These are phyloP conservation scores for Casaregolazyma suthepensis DNA, from an alignment of 1,139 yeast species.

Conservation along the genomic window DNA sequence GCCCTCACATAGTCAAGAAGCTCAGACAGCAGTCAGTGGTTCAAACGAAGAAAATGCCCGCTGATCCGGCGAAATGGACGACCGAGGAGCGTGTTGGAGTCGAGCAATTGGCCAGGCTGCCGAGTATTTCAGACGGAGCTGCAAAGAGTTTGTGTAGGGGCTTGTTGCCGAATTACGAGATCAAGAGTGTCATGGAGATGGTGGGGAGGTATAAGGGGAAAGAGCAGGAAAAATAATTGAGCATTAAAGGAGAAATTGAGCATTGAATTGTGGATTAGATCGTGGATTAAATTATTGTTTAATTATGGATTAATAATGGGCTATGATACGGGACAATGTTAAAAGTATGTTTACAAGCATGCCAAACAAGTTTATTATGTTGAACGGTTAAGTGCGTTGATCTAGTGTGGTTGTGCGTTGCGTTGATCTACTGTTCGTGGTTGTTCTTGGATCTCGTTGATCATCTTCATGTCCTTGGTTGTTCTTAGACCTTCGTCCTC, in stretches of 20 bases:
- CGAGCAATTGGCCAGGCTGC: slow-evolving; percentile 4
- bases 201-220: slow-evolving; percentile 1
- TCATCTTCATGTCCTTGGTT: no score
- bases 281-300: no score
- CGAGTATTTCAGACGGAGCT: background rate
- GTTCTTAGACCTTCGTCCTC: no score
- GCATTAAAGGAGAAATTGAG: no score
- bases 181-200: slow-evolving; percentile 2
- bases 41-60: background rate
- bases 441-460: no score
- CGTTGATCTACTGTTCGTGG: no score
- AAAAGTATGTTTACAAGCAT: no score
- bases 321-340: background rate
- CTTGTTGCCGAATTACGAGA: slow-evolving; percentile 2
- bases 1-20: slow-evolving; percentile 1
- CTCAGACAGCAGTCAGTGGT: slow-evolving; percentile 3
- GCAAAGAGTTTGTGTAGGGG: slow-evolving; percentile 2
- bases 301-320: background rate
- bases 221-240: background rate
- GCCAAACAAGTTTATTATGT: no score
- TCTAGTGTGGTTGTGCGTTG: no score
- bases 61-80: slow-evolving; percentile 8
- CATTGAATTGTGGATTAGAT: no score
- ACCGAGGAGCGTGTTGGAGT: slow-evolving; percentile 8
- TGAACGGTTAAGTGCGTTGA: no score